Percentiles rank a stretch among this genome's conserved stretches.
Conservation (phyloP, 2,329 filamentous ascomycete species). For the Claviceps sorghi region DNA sequence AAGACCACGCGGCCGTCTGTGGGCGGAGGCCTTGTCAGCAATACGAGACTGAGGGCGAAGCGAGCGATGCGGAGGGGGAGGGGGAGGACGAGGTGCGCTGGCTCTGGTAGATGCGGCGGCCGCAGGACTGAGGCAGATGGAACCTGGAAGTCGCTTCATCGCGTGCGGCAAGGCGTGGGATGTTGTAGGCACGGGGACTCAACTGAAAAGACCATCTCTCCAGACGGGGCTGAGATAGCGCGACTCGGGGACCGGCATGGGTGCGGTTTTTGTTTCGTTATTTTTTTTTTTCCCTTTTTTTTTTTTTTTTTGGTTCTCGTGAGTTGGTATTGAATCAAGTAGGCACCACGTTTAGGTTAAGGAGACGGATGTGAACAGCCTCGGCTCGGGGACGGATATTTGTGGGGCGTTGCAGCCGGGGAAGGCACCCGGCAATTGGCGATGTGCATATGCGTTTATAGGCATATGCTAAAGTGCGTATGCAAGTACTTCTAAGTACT, state of each 20-base stretch:
- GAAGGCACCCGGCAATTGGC: neutral
- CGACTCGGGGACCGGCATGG: conserved; percentile 55
- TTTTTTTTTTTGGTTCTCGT: too few relatives aligned
- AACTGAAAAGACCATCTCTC: conserved; percentile 78
- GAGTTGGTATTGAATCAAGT: neutral
- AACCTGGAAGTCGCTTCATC: too few relatives aligned
- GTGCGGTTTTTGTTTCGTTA: neutral
- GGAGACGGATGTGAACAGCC: neutral
- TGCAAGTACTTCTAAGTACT: too few relatives aligned
- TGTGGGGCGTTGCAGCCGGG: neutral
- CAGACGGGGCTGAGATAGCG: conserved; percentile 72
- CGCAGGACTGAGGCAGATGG: too few relatives aligned
- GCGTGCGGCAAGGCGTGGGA: too few relatives aligned
- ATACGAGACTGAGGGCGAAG: neutral
- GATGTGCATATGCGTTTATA: neutral
- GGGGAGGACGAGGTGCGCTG: neutral
- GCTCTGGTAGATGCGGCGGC: too few relatives aligned
- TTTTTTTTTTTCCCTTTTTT: too few relatives aligned
- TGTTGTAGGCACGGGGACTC: neutral
- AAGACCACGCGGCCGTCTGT: conserved; percentile 78
- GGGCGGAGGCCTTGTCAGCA: neutral
- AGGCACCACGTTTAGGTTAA: neutral
- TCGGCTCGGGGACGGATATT: neutral
- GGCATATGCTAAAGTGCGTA: too few relatives aligned
- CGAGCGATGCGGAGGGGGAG: neutral